Conservation (phyloP, 2,329 filamentous ascomycete genomes). For the Epichloe baconii region DNA sequence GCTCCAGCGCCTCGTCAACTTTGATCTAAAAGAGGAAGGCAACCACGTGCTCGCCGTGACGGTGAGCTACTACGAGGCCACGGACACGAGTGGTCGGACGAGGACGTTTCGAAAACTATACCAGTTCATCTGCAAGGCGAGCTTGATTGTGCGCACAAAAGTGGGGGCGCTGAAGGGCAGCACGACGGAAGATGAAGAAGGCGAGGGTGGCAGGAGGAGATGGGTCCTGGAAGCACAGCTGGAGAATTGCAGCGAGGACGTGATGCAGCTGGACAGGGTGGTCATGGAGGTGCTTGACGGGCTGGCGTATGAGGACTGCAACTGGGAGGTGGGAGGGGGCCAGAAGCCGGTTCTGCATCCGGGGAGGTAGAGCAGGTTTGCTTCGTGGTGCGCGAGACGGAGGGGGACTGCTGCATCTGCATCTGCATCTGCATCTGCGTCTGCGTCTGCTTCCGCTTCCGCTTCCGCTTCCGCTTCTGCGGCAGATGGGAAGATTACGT, state of each 20-base stretch:
- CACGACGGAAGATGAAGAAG: not conserved
- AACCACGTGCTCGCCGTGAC: slow-evolving; percentile 89
- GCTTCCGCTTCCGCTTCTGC: slow-evolving; percentile 27
- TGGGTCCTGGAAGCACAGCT: slow-evolving; percentile 89
- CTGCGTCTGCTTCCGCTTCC: not conserved
- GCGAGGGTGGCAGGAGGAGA: slow-evolving; percentile 16
- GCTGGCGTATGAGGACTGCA: slow-evolving; percentile 39
- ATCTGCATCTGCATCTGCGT: slow-evolving; percentile 10
- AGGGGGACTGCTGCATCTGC: slow-evolving; percentile 16
- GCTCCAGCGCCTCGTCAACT: slow-evolving; percentile 68
- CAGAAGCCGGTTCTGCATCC: slow-evolving; percentile 44
- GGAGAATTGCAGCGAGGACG: slow-evolving; percentile 81
- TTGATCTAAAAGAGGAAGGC: slow-evolving; percentile 87
- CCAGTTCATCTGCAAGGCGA: slow-evolving; percentile 87
- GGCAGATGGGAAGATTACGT: slow-evolving; percentile 45
- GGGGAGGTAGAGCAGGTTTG: slow-evolving; percentile 53
- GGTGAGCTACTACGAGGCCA: slow-evolving; percentile 84
- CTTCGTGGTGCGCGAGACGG: slow-evolving; percentile 40
- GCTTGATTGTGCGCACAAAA: slow-evolving; percentile 84
- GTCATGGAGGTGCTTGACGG: slow-evolving; percentile 39
- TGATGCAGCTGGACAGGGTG: slow-evolving; percentile 63
- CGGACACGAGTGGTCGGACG: slow-evolving; percentile 54
- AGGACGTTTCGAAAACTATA: slow-evolving; percentile 91
- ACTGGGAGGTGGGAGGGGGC: slow-evolving; percentile 34
- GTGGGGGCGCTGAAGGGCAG: slow-evolving; percentile 45